phyloP scores from a whole-genome alignment of 306 rosid genomes.

The Canavalia gladiata region DNA sequence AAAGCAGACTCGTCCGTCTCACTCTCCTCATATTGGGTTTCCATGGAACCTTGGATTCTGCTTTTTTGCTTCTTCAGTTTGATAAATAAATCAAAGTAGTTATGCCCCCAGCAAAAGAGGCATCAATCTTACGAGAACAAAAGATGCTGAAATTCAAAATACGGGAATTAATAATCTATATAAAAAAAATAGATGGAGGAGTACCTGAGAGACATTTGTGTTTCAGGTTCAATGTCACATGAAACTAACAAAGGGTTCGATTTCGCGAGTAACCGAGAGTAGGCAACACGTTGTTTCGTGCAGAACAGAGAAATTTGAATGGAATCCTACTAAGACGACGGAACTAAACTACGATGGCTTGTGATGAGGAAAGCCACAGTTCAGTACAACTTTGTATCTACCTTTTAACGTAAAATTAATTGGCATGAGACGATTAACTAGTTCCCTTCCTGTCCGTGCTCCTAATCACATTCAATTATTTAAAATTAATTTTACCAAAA shows the following conservation, averaged over 20 bases:
- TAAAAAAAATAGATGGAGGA: background rate
- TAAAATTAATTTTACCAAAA: no score
- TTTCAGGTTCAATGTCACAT: background rate
- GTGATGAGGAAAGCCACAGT: background rate
- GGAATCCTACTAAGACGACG: background rate
- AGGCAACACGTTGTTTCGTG: background rate
- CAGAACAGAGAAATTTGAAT: background rate
- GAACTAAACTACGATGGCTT: background rate
- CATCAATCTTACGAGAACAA: background rate
- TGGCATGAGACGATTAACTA: no score
- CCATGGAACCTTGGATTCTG: conserved; percentile 34
- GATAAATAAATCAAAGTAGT: background rate
- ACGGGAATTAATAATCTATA: background rate
- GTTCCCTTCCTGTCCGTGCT: no score
- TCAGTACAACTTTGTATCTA: background rate
- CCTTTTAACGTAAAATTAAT: no score
- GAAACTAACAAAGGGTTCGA: background rate
- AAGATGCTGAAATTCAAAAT: background rate
- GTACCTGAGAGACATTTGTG: conserved; percentile 5
- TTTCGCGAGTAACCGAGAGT: background rate
- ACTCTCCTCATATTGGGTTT: conserved; percentile 47
- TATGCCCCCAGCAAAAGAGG: background rate
- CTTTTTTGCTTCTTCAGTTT: conserved; percentile 44
- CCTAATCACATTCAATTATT: no score
- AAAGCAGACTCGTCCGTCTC: conserved; percentile 44